These are phyloP conservation scores for Boletus coccyginus DNA, from an alignment of 768 basidiomycete genomes.

Conservation along the genomic window DNA sequence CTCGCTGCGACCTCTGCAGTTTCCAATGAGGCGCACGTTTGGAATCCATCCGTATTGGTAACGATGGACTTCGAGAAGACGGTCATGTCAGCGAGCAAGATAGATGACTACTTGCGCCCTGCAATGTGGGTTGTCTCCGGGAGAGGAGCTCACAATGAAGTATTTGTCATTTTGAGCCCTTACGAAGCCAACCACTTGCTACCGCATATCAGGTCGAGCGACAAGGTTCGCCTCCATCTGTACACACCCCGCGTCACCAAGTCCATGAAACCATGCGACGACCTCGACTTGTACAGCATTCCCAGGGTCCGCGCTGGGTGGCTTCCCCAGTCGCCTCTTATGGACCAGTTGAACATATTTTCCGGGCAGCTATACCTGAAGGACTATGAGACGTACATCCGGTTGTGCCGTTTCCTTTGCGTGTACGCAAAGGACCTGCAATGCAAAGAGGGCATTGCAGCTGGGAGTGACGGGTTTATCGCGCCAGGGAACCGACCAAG, in stretches of 20 bases:
- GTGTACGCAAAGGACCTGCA: constrained; percentile 19
- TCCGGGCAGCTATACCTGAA: constrained; percentile 33
- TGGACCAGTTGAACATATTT: constrained; percentile 30
- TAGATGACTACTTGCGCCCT: constrained; percentile 26
- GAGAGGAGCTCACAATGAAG: background rate
- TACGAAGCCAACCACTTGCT: constrained; percentile 39
- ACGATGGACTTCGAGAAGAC: constrained; percentile 19
- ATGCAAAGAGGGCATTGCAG: constrained; percentile 1
- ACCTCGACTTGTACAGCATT: constrained; percentile 18
- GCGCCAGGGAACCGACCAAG: constrained; percentile 10
- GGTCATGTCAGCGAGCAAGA: background rate
- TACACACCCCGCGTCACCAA: constrained; percentile 39
- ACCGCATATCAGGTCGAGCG: constrained; percentile 35
- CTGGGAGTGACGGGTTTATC: constrained; percentile 23
- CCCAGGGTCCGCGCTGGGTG: constrained; percentile 1
- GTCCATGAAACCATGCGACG: constrained; percentile 37
- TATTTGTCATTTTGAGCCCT: constrained; percentile 41
- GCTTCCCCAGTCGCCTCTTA: background rate
- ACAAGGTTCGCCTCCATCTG: constrained; percentile 43
- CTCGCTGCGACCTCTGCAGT: constrained; percentile 6
- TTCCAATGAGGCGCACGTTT: constrained; percentile 21
- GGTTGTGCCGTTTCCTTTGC: constrained; percentile 27
- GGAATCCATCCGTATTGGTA: constrained; percentile 16
- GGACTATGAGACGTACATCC: constrained; percentile 26
- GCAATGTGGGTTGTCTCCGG: constrained; percentile 29